phyloP scores from a whole-genome alignment of 208 protist genomes.

The Naegleria gruberi region DNA sequence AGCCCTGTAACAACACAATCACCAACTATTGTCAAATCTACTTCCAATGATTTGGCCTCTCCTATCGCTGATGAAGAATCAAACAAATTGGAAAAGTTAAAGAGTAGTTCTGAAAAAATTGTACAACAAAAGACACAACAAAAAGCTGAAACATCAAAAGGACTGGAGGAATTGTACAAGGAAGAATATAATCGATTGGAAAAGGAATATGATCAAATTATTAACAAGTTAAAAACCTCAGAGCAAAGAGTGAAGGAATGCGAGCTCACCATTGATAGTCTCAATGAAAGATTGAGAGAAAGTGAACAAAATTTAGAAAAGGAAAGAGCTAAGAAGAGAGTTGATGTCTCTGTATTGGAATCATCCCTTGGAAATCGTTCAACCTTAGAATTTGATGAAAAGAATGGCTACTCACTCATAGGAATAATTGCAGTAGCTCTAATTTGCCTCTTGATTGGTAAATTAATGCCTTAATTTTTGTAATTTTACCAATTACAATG shows the following conservation, averaged over 20 bases:
- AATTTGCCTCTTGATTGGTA: background rate
- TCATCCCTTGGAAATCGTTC: background rate
- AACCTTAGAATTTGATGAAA: background rate
- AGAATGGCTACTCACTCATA: background rate
- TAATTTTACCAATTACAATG: no score
- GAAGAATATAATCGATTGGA: background rate
- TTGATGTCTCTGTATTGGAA: background rate
- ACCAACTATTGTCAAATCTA: background rate
- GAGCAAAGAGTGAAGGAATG: background rate
- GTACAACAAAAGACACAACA: background rate
- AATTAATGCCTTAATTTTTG: no score
- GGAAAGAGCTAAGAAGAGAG: background rate
- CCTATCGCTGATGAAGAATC: background rate
- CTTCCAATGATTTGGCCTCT: no score
- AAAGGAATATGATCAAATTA: background rate
- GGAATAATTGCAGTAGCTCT: background rate
- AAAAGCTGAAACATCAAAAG: background rate
- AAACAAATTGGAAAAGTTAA: background rate
- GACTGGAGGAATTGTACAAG: background rate
- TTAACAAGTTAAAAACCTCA: background rate
- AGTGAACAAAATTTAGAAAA: background rate
- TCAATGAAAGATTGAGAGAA: background rate
- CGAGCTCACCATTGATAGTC: background rate
- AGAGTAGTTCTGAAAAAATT: background rate
- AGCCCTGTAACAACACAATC: no score